Evolutionary conservation across 257 asterid species (phyloP), one percentile per base, ranked within the genome.

Genomic region (Eustoma russellianum): DNA sequence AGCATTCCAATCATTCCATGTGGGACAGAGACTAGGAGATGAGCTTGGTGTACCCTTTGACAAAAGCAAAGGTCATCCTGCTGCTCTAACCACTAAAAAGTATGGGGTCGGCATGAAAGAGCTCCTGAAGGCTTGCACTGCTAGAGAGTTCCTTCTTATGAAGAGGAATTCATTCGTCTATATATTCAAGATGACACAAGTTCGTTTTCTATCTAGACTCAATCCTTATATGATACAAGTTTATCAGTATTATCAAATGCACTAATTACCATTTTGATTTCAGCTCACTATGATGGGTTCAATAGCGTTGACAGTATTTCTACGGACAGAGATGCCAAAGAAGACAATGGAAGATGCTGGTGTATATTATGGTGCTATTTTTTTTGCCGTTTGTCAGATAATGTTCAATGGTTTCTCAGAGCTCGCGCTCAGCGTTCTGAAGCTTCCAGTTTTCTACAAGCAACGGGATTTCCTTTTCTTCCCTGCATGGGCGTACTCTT

Each of bases 381-480:
- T 83, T 77, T 91, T 75, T 61, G 76, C 81, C 9, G 67, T 84
- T 52, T 80, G 87, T 44, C 82, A 80, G 82, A 72, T 84, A 64
- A 88, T 91, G 71, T 91, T 87, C 66, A 87, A 91, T 65, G 98
- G 98, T 48, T 78, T 84, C 48, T 68, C 83, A 70, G 98, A 91
- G 77, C 86, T 86, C 34, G 81, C 95, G 1, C 77, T 86, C 79
- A 72, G 81, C 69, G 80, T 87, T 56, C 65, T 82, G 35, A 91
- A 80, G 82, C 94, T 91, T 68, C 95, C 98, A 5, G 81, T 83
- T 40, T 75, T 91, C 62, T 91, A 86, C 75, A 91, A 87, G 78
- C 98, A 91, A 40, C 68, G 98, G 52, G 96, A 91, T 66, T 65
- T 84, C 35, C 84, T 53, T 13, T 83, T 91, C 69, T 91, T 78